Conservation (phyloP, 495 filamentous ascomycete species). For the Daldinia grandis region DNA sequence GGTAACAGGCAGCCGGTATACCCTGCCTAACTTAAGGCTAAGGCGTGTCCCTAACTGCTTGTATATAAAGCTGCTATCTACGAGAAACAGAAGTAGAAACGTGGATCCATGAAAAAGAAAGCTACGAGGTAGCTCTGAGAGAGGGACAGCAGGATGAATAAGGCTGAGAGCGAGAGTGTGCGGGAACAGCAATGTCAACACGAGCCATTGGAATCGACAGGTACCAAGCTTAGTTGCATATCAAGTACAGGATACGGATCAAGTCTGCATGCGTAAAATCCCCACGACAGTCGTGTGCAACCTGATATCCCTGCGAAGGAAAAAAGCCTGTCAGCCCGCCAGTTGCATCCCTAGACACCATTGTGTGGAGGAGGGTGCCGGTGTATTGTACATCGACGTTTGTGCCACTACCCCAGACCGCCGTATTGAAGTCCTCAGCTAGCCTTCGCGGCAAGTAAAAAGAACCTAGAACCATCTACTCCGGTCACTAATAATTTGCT, state of each 20-base stretch:
- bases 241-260: slow-evolving; percentile 32
- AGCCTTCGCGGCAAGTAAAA: slow-evolving; percentile 3
- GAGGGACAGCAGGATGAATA: slow-evolving; percentile 34
- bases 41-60: slow-evolving; percentile 13
- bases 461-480: slow-evolving; percentile 15
- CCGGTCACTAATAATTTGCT: neutral
- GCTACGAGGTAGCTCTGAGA: slow-evolving; percentile 15
- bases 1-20: slow-evolving; percentile 10
- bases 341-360: slow-evolving; percentile 23
- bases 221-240: slow-evolving; percentile 34
- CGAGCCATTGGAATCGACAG: slow-evolving; percentile 34
- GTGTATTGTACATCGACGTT: slow-evolving; percentile 8
- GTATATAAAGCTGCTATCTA: slow-evolving; percentile 12
- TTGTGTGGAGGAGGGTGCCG: slow-evolving; percentile 27
- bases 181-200: slow-evolving; percentile 30
- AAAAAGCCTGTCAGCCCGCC: slow-evolving; percentile 25
- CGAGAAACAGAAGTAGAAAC: slow-evolving; percentile 16
- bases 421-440: slow-evolving; percentile 2
- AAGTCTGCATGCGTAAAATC: slow-evolving; percentile 26
- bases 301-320: slow-evolving; percentile 33
- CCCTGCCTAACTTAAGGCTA: slow-evolving; percentile 14
- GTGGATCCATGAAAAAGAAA: slow-evolving; percentile 27
- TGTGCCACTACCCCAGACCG: slow-evolving; percentile 22
- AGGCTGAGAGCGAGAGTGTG: slow-evolving; percentile 31
- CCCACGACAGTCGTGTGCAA: slow-evolving; percentile 27